These are phyloP conservation scores for Entelexis paramagnoliae DNA, from an alignment of 1,139 yeast species.

Conservation along the genomic window DNA sequence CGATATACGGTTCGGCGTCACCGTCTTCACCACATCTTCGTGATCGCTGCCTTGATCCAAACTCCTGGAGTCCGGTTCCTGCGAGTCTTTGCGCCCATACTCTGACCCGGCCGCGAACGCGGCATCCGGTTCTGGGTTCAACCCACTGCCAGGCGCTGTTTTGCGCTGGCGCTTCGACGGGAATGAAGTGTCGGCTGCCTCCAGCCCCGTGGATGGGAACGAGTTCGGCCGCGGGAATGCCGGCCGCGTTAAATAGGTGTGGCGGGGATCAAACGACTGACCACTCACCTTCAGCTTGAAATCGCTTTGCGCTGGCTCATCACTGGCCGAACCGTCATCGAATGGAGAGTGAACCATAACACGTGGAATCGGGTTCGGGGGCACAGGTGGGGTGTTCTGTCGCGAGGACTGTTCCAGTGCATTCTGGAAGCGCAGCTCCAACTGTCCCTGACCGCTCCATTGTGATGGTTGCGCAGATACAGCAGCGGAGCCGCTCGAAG, in stretches of 20 bases:
- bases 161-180: neutral
- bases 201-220: neutral
- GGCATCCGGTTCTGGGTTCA: neutral
- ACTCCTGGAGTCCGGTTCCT: neutral
- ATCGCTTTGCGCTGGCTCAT: neutral
- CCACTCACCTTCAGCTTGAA: neutral
- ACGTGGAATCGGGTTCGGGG: neutral
- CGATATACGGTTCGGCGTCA: neutral
- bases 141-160: neutral
- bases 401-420: neutral
- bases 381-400: neutral
- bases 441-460: slow-evolving; percentile 10
- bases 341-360: neutral
- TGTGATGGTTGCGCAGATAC: neutral
- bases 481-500: neutral
- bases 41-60: neutral
- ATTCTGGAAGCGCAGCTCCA: slow-evolving; percentile 5
- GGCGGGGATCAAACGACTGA: neutral
- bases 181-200: neutral
- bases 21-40: neutral
- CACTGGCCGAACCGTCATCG: neutral
- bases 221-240: neutral
- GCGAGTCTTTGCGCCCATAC: no score
- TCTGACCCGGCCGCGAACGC: neutral
- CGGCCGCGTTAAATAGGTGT: neutral